Conservation (phyloP, 2,329 filamentous ascomycete species). For the Neopestalotiopsis sp. region DNA sequence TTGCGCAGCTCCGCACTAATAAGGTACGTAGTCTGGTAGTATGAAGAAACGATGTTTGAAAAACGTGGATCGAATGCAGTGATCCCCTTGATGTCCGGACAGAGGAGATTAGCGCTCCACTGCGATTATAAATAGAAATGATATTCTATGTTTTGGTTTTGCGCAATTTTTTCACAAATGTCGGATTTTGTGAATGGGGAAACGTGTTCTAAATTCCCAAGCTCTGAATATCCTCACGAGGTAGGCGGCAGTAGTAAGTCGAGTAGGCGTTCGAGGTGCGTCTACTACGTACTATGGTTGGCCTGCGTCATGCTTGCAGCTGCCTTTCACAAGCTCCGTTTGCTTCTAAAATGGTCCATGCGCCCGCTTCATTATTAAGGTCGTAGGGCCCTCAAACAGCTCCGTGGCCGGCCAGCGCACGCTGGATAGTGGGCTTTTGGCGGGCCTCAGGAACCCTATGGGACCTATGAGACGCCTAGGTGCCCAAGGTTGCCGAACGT, state of each 20-base stretch:
- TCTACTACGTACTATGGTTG: not conserved
- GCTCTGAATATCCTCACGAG: not conserved
- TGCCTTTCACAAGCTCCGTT: conserved; percentile 9
- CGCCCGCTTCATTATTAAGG: not conserved
- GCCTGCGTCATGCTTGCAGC: conserved; percentile 15
- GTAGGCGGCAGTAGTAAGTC: not conserved
- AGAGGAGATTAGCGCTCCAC: not conserved
- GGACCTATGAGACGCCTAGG: not conserved
- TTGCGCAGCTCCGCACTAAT: not conserved
- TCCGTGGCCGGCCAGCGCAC: not conserved
- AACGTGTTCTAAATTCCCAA: not conserved
- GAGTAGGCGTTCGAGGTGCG: not conserved
- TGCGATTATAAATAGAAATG: not conserved
- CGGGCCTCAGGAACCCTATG: not conserved
- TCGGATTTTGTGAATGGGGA: not conserved
- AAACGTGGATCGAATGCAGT: not conserved
- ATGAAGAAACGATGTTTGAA: not conserved
- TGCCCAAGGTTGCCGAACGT: not conserved
- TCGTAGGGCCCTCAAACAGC: not conserved
- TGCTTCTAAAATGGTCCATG: conserved; percentile 9
- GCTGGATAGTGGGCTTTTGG: not conserved
- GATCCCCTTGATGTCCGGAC: not conserved
- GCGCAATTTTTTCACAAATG: not conserved
- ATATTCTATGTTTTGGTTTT: not conserved
- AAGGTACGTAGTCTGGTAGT: not conserved